phyloP scores from a whole-genome alignment of 129 eudicot species.

The Pittosporum tobira region DNA sequence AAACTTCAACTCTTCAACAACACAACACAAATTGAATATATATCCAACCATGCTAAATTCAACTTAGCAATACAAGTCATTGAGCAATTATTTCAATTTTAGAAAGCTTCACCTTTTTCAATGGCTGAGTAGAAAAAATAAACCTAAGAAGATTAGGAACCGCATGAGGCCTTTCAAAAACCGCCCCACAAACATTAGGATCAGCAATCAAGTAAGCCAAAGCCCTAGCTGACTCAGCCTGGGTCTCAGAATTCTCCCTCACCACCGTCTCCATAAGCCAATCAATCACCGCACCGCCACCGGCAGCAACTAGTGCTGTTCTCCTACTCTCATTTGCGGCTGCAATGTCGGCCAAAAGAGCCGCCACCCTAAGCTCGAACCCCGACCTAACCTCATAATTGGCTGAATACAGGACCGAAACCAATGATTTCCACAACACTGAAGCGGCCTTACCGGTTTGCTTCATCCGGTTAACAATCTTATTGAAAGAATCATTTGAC shows the following conservation, averaged over 20 bases:
- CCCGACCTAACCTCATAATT: conserved; percentile 78
- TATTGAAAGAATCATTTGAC: conserved; percentile 40
- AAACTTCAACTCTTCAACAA: too few relatives aligned
- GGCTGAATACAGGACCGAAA: conserved; percentile 71
- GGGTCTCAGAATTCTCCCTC: conserved; percentile 38
- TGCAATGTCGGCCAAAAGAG: conserved; percentile 87
- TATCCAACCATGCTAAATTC: neutral
- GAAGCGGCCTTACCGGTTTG: conserved; percentile 73
- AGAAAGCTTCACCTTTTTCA: conserved; percentile 27
- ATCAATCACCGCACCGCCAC: conserved; percentile 84
- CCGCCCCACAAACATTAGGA: conserved; percentile 47
- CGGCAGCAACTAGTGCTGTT: conserved; percentile 72
- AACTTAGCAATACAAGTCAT: neutral
- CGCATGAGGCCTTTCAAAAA: conserved; percentile 59
- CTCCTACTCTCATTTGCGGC: conserved; percentile 77
- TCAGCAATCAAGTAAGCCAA: conserved; percentile 92
- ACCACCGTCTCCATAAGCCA: conserved; percentile 86
- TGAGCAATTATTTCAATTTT: neutral
- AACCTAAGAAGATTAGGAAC: conserved; percentile 66
- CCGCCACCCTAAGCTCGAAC: conserved; percentile 84
- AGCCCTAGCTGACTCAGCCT: conserved; percentile 91
- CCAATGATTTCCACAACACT: conserved; percentile 73
- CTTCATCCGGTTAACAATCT: conserved; percentile 40
- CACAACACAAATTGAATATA: neutral
- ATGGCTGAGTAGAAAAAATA: conserved; percentile 77